Evolutionary conservation across 768 basidiomycete genomes (phyloP).

Genomic region (Boletus subcaerulescens): DNA sequence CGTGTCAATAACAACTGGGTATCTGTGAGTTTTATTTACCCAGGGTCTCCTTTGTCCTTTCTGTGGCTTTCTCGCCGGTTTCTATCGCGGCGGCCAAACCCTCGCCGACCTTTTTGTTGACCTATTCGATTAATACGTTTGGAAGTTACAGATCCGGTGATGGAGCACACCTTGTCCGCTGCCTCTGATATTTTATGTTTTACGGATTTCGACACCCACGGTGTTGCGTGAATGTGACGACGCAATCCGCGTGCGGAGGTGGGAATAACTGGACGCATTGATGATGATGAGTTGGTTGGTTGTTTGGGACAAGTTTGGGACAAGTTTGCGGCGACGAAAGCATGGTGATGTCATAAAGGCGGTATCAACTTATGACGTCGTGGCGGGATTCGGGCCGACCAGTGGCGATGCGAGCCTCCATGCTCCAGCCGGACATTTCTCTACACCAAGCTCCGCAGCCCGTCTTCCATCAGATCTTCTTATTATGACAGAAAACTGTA

Average conservation of each 20-base stretch:
- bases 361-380: too few relatives aligned
- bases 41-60: slow-evolving; percentile 36
- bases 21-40: slow-evolving; percentile 17
- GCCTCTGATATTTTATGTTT: slow-evolving; percentile 40
- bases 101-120: slow-evolving; percentile 40
- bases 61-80: slow-evolving; percentile 39
- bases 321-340: too few relatives aligned
- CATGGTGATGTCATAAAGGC: slow-evolving; percentile 10
- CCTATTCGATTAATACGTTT: slow-evolving; percentile 18
- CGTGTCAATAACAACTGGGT: background rate
- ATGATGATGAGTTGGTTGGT: background rate
- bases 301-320: too few relatives aligned
- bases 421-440: too few relatives aligned
- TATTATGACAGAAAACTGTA: too few relatives aligned
- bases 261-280: background rate
- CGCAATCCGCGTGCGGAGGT: slow-evolving; percentile 2
- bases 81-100: slow-evolving; percentile 42
- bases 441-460: too few relatives aligned
- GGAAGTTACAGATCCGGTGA: background rate
- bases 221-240: slow-evolving; percentile 31
- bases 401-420: too few relatives aligned
- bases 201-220: slow-evolving; percentile 31
- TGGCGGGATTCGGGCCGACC: too few relatives aligned
- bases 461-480: too few relatives aligned
- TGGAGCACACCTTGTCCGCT: slow-evolving; percentile 33